Evolutionary conservation across 345 rosid species (phyloP).

Genomic region (Anacardium occidentale): DNA sequence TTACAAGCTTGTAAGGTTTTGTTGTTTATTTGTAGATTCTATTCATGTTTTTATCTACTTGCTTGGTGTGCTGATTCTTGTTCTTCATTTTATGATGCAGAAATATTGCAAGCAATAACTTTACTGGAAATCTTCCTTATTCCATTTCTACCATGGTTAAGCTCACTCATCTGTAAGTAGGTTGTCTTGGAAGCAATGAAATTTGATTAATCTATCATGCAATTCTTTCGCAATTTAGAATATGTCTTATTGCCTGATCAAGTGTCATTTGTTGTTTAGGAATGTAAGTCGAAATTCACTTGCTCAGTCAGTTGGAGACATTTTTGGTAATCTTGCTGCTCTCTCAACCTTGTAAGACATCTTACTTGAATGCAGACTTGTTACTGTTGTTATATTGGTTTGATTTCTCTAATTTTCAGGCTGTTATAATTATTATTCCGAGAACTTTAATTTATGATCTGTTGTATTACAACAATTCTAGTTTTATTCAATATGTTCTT

Average conservation of each 20-base stretch:
- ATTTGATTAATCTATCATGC: constrained; percentile 2
- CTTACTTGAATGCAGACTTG: constrained; percentile 14
- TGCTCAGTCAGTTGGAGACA: constrained; percentile 62
- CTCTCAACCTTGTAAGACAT: constrained; percentile 68
- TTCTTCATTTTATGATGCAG: constrained; percentile 46
- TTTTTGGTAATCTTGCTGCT: constrained; percentile 52
- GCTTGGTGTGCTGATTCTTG: constrained; percentile 9
- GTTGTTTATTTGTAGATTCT: constrained; percentile 15
- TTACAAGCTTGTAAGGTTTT: constrained; percentile 77
- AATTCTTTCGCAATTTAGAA: constrained; percentile 6
- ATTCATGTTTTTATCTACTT: constrained; percentile 12
- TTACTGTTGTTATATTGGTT: background rate
- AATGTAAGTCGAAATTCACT: constrained; percentile 82
- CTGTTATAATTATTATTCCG: background rate
- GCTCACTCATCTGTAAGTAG: constrained; percentile 76
- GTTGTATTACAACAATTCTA: background rate
- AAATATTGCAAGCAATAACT: constrained; percentile 81
- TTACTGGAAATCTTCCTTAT: constrained; percentile 88
- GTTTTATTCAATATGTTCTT: background rate
- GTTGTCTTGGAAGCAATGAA: constrained; percentile 25
- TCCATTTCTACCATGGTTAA: constrained; percentile 73
- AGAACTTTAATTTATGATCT: background rate
- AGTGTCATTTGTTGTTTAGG: constrained; percentile 36
- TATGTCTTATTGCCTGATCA: constrained; percentile 16
- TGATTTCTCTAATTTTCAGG: background rate